These are phyloP conservation scores for Scheffersomyces stambukii DNA, from an alignment of 1,139 yeast genomes.

Conservation along the genomic window DNA sequence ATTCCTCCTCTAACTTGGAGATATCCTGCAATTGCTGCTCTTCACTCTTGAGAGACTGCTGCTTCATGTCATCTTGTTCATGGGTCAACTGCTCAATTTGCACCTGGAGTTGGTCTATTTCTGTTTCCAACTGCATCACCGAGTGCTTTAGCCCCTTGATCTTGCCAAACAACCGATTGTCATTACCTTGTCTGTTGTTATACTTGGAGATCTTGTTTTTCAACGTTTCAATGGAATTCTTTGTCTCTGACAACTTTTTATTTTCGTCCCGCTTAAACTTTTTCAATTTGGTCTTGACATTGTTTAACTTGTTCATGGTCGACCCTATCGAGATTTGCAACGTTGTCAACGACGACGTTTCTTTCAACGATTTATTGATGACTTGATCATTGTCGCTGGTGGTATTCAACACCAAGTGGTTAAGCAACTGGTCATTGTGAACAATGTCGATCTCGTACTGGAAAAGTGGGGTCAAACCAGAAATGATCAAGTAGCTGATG, in stretches of 20 bases:
- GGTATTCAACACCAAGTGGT: constrained; percentile 31
- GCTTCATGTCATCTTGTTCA: constrained; percentile 15
- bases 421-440: constrained; percentile 24
- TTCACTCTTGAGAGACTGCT: constrained; percentile 19
- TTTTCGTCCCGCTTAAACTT: constrained; percentile 61
- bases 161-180: constrained; percentile 33
- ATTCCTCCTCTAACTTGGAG: constrained; percentile 19
- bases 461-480: constrained; percentile 63
- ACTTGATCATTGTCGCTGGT: constrained; percentile 18
- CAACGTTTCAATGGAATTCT: constrained; percentile 55
- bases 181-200: constrained; percentile 14
- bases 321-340: constrained; percentile 61
- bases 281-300: constrained; percentile 48
- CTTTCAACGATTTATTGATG: constrained; percentile 33
- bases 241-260: constrained; percentile 48
- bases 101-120: constrained; percentile 23
- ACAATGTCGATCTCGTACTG: constrained; percentile 62
- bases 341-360: constrained; percentile 51
- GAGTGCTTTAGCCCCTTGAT: constrained; percentile 40
- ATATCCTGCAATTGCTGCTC: constrained; percentile 18
- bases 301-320: constrained; percentile 51
- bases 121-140: constrained; percentile 37
- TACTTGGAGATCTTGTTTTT: constrained; percentile 45
- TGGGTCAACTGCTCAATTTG: constrained; percentile 17
- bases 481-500: constrained; percentile 44